Evolutionary conservation across 176 grass and related monocot genomes (phyloP), one percentile per base, ranked within the genome.

Genomic region (Olyra latifolia): DNA sequence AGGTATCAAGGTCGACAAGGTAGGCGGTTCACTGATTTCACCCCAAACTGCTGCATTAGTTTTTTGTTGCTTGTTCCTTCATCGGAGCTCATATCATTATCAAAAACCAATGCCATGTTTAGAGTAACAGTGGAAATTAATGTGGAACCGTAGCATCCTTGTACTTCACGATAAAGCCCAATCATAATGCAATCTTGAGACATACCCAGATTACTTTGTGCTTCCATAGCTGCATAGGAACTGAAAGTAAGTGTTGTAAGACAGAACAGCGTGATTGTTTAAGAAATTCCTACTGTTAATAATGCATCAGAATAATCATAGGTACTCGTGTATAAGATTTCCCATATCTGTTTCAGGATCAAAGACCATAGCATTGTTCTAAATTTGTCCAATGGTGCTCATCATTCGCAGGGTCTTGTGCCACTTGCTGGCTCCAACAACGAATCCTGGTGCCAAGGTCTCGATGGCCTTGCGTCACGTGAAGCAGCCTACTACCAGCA

Each of bases 1-100:
- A 0, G 97, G 97, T 53, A 99, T 99, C 87, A 99, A 99, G 83
- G 97, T 99, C 24, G 97, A 99, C 87, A 99, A 99, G 93, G 97
- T 96, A 90, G 55, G 69, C 11, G 49, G 12, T 68, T 10, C 41
- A 22, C 19, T 38, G 45, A 65, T 66, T 78, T 22, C 19, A 74
- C 62, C 62, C 65, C 62, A 79, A 71, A 66, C 6, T n/a, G 17
- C 42, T 23, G 19, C 17, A 5, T 71, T 20, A 14, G n/a, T n/a
- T 27, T 50, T 82, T 46, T 25, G 0, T 9, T 12, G 47, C 4
- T 2, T 17, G 42, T 54, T 68, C 47, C 62, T 15, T 79, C 54
- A 16, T 17, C 3, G 57, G 35, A 58, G 38, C 10, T 58, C 0
- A 13, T 67, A 40, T 29, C 27, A 61, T 27, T 74, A 56, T 49